Percentiles rank a stretch among this genome's conserved stretches.
phyloP scores from a whole-genome alignment of 2,329 filamentous ascomycete genomes.

The Cephalotrichum gorgonifer region DNA sequence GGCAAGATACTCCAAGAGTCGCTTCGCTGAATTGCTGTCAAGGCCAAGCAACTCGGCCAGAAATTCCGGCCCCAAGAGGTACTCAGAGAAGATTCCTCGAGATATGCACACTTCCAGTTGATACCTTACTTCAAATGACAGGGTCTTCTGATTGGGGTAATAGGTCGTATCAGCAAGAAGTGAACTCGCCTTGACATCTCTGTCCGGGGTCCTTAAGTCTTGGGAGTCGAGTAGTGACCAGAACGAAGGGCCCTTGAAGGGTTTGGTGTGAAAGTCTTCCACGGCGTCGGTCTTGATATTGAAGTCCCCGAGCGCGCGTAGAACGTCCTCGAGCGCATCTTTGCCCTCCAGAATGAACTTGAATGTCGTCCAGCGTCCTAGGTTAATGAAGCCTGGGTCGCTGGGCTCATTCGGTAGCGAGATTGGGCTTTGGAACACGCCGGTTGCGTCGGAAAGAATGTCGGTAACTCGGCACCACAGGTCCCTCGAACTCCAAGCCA shows the following conservation, averaged over 20 bases:
- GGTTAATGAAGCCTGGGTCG: slow-evolving; percentile 29
- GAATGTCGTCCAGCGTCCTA: slow-evolving; percentile 49
- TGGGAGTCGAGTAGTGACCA: background rate
- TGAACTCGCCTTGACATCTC: background rate
- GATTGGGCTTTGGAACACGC: slow-evolving; percentile 22
- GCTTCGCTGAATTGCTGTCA: slow-evolving; percentile 40
- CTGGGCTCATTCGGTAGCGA: slow-evolving; percentile 25
- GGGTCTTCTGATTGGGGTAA: slow-evolving; percentile 9
- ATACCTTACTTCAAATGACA: slow-evolving; percentile 70
- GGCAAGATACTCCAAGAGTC: slow-evolving; percentile 64
- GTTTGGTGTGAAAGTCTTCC: background rate
- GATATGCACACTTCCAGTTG: slow-evolving; percentile 93
- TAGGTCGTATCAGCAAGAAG: slow-evolving; percentile 5
- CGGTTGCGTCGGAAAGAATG: slow-evolving; percentile 25
- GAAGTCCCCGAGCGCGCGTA: slow-evolving; percentile 54
- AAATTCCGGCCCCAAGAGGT: slow-evolving; percentile 60
- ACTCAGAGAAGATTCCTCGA: slow-evolving; percentile 63
- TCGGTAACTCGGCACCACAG: slow-evolving; percentile 39
- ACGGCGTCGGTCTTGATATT: slow-evolving; percentile 47
- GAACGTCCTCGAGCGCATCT: slow-evolving; percentile 24
- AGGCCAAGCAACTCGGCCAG: slow-evolving; percentile 45
- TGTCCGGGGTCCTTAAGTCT: background rate
- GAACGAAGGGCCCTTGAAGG: background rate
- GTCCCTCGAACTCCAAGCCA: slow-evolving; percentile 28
- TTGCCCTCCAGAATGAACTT: slow-evolving; percentile 28